A percentile compares a stretch with the other conserved stretches of the same genome.
phyloP scores from a whole-genome alignment of 805 yeast species.

The Wickerhamiella dianesei region DNA sequence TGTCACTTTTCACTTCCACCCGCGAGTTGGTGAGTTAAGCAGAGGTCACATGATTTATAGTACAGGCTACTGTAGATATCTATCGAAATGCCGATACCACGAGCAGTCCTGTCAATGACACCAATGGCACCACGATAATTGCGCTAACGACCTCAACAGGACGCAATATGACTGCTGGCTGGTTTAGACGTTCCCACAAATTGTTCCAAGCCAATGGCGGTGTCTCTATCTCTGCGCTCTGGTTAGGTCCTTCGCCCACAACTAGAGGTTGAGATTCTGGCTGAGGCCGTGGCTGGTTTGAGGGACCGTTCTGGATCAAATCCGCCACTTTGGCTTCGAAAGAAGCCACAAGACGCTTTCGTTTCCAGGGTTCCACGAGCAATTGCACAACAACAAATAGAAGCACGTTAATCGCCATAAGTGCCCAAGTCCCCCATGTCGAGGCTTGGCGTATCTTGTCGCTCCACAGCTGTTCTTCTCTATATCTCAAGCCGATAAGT shows the following conservation, averaged over 20 bases:
- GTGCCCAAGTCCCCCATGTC: constrained; percentile 89
- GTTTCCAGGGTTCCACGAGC: constrained; percentile 88
- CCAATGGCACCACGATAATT: not conserved
- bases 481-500: constrained; percentile 75
- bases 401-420: constrained; percentile 75
- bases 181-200: constrained; percentile 4
- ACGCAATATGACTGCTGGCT: constrained; percentile 7
- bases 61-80: not conserved
- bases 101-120: not conserved
- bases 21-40: not conserved
- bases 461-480: constrained; percentile 96
- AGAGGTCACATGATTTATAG: no score
- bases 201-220: constrained; percentile 5
- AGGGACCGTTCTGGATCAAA: constrained; percentile 9
- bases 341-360: constrained; percentile 62
- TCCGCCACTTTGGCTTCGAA: constrained; percentile 68
- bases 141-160: constrained; percentile 9
- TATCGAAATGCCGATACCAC: not conserved
- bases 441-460: constrained; percentile 89
- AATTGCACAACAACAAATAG: constrained; percentile 72
- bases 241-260: no score
- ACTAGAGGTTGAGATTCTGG: no score
- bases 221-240: not conserved
- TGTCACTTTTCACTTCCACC: not conserved
- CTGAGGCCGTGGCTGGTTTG: no score